phyloP scores from a whole-genome alignment of 169 alveolate species.

The Babesia bigemina region DNA sequence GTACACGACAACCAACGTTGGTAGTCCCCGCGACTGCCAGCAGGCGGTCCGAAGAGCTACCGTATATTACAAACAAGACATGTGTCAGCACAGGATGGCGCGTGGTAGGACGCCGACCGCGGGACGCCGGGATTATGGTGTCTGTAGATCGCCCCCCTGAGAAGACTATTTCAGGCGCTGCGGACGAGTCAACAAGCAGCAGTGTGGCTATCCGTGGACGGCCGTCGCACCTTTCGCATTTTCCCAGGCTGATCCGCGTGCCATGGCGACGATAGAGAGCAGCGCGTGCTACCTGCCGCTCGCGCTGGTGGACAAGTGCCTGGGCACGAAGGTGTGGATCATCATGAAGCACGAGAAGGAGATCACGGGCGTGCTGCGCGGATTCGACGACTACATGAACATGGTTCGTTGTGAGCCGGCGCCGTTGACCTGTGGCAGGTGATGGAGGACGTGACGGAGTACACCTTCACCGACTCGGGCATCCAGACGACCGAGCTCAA shows the following conservation, averaged over 20 bases:
- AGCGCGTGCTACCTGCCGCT: constrained; percentile 85
- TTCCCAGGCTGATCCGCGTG: not conserved
- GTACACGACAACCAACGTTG: too few species aligned
- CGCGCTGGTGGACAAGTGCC: constrained; percentile 92
- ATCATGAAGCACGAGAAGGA: constrained; percentile 86
- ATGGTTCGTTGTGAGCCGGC: constrained; percentile 73
- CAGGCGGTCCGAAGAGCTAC: too few species aligned
- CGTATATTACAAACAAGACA: too few species aligned
- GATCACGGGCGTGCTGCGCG: constrained; percentile 88
- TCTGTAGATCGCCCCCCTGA: too few species aligned
- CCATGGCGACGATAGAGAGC: constrained; percentile 76
- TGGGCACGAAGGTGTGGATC: constrained; percentile 90
- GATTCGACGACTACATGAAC: constrained; percentile 93
- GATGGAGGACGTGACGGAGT: constrained; percentile 85
- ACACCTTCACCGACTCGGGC: constrained; percentile 77
- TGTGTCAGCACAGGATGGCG: too few species aligned
- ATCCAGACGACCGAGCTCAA: constrained; percentile 76
- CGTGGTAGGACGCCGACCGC: too few species aligned
- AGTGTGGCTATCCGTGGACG: too few species aligned
- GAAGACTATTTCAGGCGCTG: too few species aligned
- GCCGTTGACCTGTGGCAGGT: constrained; percentile 67
- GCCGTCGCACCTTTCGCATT: too few species aligned
- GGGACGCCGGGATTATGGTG: too few species aligned
- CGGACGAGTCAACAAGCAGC: too few species aligned
- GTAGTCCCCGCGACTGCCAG: too few species aligned